phyloP scores from a whole-genome alignment of 139 green algal species.

The Chara braunii region DNA sequence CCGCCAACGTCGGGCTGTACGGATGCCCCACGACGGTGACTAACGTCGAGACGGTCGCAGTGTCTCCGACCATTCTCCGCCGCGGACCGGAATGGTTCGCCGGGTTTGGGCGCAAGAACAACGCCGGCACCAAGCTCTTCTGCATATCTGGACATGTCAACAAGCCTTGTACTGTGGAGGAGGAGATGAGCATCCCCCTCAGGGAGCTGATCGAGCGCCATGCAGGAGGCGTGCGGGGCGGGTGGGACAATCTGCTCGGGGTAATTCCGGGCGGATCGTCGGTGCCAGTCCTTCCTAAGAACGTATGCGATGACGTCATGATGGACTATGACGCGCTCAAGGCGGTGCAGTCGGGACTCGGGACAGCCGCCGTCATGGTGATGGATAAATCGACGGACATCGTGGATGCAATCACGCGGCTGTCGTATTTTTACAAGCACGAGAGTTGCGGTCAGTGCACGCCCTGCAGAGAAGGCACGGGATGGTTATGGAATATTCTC shows the following conservation, averaged over 20 bases:
- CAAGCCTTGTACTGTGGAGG: conserved; percentile 93
- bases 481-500: conserved; percentile 67
- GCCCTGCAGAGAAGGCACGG: conserved; percentile 90
- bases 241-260: conserved; percentile 97
- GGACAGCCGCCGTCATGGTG: conserved; percentile 96
- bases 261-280: conserved; percentile 95
- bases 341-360: conserved; percentile 74
- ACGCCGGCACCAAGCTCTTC: conserved; percentile 96
- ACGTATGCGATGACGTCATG: conserved; percentile 76
- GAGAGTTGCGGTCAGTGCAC: conserved; percentile 97
- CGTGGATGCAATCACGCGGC: conserved; percentile 86
- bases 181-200: conserved; percentile 96
- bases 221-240: conserved; percentile 84
- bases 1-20: conserved; percentile 90
- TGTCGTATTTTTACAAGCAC: conserved; percentile 99
- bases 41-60: conserved; percentile 95
- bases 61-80: conserved; percentile 91
- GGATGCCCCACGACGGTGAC: conserved; percentile 95
- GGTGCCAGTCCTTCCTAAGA: conserved; percentile 83
- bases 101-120: conserved; percentile 91
- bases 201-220: conserved; percentile 94
- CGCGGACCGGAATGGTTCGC: conserved; percentile 91
- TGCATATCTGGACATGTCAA: conserved; percentile 99
- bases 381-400: conserved; percentile 97
- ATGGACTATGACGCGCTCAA: conserved; percentile 99